Evolutionary conservation across 179 eudicot species (phyloP).

Genomic region (Drosera spatulata): DNA sequence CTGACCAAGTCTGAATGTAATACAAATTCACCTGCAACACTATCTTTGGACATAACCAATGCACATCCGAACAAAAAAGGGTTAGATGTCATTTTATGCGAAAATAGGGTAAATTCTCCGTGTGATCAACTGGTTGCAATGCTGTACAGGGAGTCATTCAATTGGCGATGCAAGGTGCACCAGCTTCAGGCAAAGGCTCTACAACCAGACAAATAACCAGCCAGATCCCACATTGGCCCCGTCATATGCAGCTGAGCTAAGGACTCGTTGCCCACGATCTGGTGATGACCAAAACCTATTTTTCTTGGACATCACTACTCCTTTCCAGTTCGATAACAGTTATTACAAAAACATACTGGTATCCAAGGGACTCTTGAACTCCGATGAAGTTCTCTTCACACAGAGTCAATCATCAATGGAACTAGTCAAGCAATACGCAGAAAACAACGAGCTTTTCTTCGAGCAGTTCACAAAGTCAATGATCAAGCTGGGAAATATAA

Average conservation of each 20-base stretch:
- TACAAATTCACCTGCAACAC: too few species aligned
- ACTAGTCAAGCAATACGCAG: conserved; percentile 60
- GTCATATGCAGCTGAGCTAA: conserved; percentile 41
- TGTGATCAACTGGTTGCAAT: neutral
- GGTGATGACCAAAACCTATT: conserved; percentile 81
- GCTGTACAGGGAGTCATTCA: conserved; percentile 57
- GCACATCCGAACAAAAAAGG: too few species aligned
- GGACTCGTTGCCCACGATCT: conserved; percentile 56
- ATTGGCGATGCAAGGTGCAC: conserved; percentile 78
- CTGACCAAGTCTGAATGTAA: too few species aligned
- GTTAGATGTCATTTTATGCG: too few species aligned
- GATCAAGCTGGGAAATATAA: conserved; percentile 83
- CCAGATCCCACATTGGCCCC: conserved; percentile 46
- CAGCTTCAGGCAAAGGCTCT: conserved; percentile 75
- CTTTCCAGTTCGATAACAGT: conserved; percentile 53
- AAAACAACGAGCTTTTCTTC: conserved; percentile 43
- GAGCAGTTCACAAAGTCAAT: conserved; percentile 79
- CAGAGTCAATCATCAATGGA: conserved; percentile 31
- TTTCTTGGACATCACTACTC: conserved; percentile 45
- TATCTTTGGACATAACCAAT: too few species aligned
- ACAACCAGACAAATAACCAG: conserved; percentile 53
- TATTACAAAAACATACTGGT: conserved; percentile 68
- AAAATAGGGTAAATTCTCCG: too few species aligned
- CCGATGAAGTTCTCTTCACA: conserved; percentile 61
- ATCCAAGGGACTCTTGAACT: conserved; percentile 47